Conservation (phyloP, 768 basidiomycete species). For the Mycena indigotica region DNA sequence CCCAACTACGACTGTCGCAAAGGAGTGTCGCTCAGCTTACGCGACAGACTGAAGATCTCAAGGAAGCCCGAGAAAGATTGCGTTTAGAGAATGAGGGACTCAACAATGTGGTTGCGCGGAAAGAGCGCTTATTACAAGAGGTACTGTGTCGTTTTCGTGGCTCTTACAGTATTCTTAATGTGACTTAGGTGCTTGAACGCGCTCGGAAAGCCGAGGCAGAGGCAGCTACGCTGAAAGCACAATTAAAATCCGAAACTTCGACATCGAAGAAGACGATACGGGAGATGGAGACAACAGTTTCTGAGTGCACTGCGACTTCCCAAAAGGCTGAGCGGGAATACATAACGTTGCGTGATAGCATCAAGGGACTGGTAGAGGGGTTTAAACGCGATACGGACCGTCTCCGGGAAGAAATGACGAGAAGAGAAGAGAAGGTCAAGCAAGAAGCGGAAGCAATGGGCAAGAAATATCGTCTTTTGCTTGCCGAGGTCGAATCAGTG, state of each 20-base stretch:
- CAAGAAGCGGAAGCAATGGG: slow-evolving; percentile 68
- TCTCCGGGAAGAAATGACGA: slow-evolving; percentile 73
- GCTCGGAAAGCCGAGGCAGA: slow-evolving; percentile 87
- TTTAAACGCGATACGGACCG: slow-evolving; percentile 76
- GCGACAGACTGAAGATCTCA: slow-evolving; percentile 84
- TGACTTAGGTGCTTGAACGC: slow-evolving; percentile 68
- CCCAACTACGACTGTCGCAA: slow-evolving; percentile 79
- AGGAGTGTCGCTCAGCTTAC: slow-evolving; percentile 83
- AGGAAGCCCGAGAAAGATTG: slow-evolving; percentile 82
- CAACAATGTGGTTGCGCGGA: slow-evolving; percentile 85
- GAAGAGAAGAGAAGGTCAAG: slow-evolving; percentile 69
- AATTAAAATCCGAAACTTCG: slow-evolving; percentile 73
- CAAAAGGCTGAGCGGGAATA: slow-evolving; percentile 87
- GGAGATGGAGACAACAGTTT: slow-evolving; percentile 76
- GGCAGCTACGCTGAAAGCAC: slow-evolving; percentile 63
- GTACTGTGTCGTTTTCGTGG: slow-evolving; percentile 44
- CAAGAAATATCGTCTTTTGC: slow-evolving; percentile 66
- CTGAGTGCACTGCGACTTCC: slow-evolving; percentile 75
- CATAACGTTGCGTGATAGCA: slow-evolving; percentile 71
- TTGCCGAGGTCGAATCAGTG: slow-evolving; percentile 63
- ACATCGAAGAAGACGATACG: slow-evolving; percentile 74
- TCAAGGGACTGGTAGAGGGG: slow-evolving; percentile 70
- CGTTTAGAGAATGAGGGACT: slow-evolving; percentile 84
- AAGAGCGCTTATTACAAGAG: slow-evolving; percentile 86
- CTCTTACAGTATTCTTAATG: neutral